Percentiles rank a stretch among this genome's conserved stretches.
Evolutionary conservation across 345 rosid genomes (phyloP).

Genomic region (Dovyalis caffra): DNA sequence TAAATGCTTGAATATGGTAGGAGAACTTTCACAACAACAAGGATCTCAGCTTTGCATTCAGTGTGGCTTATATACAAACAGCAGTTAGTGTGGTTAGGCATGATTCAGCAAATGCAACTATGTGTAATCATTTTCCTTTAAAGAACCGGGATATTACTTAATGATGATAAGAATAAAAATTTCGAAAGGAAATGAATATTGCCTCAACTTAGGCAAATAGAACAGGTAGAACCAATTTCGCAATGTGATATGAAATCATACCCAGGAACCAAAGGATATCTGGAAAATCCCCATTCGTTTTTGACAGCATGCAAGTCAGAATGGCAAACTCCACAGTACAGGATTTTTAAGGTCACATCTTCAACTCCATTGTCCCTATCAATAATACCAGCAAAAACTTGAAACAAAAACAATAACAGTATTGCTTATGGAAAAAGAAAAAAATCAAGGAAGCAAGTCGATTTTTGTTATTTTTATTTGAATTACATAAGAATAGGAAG

Average conservation of each 20-base stretch:
- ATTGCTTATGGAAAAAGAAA: too few species aligned
- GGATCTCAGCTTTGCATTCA: neutral
- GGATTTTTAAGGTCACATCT: slow-evolving; percentile 76
- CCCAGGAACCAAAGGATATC: slow-evolving; percentile 87
- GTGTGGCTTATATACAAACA: neutral
- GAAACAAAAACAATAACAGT: neutral
- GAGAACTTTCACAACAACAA: neutral
- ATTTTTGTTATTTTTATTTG: too few species aligned
- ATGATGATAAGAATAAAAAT: neutral
- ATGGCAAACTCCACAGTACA: slow-evolving; percentile 83
- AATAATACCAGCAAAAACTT: neutral
- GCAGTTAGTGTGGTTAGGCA: neutral
- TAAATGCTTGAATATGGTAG: neutral
- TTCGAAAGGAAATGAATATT: neutral
- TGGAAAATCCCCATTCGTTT: slow-evolving; percentile 73
- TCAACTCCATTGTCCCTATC: slow-evolving; percentile 74
- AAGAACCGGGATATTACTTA: too few species aligned
- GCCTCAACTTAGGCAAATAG: too few species aligned
- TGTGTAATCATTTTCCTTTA: too few species aligned
- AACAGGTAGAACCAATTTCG: too few species aligned
- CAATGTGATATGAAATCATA: slow-evolving; percentile 23
- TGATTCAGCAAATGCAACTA: neutral
- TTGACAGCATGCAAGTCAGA: slow-evolving; percentile 59
- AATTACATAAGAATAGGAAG: too few species aligned
- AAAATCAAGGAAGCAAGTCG: too few species aligned